These are phyloP conservation scores for Spergularia bocconei DNA, from an alignment of 148 eudicot species.

Conservation along the genomic window DNA sequence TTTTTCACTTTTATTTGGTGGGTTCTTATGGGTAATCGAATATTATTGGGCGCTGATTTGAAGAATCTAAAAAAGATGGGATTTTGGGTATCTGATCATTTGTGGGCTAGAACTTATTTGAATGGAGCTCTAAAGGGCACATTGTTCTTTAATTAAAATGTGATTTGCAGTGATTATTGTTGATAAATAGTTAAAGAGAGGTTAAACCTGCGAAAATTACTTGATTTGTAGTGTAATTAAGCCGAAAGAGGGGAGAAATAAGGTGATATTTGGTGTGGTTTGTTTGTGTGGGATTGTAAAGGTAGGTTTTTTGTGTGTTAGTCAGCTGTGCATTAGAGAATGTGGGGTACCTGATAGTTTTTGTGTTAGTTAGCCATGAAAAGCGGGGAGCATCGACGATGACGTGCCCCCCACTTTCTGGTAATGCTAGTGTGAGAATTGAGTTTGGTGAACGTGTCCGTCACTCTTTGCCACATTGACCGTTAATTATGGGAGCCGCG, in stretches of 20 bases:
- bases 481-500: not conserved
- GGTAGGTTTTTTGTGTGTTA: not conserved
- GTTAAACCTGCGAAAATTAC: not conserved
- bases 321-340: not conserved
- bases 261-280: not conserved
- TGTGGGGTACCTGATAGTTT: not conserved
- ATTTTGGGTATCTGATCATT: conserved; percentile 1
- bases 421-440: not conserved
- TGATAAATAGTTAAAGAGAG: no score
- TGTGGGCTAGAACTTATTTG: no score
- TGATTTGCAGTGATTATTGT: not conserved
- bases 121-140: no score
- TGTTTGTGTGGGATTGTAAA: not conserved
- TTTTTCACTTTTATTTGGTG: not conserved
- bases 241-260: not conserved
- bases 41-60: not conserved
- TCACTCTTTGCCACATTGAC: not conserved
- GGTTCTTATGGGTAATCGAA: no score
- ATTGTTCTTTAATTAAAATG: not conserved
- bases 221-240: not conserved
- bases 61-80: not conserved
- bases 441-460: not conserved
- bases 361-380: not conserved
- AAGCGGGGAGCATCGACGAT: not conserved
- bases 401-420: not conserved